These are phyloP conservation scores for button mushroom (Agaricus bisporus) DNA, from an alignment of 768 basidiomycete species.

Conservation along the genomic window DNA sequence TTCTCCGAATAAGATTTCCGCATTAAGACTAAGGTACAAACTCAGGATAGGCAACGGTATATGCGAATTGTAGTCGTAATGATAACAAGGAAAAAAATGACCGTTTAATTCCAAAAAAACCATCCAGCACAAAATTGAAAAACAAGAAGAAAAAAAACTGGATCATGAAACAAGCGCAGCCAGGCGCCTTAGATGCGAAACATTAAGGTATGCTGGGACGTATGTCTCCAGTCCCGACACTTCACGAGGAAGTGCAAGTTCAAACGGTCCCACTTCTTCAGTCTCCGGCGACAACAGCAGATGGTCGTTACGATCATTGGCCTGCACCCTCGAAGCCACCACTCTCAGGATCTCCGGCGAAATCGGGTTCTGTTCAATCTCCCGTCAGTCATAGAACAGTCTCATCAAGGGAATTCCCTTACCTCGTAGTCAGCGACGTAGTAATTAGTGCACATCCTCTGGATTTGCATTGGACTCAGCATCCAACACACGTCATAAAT, in stretches of 20 bases:
- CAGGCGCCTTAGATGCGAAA: constrained; percentile 81
- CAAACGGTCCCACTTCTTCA: constrained; percentile 95
- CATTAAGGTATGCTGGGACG: constrained; percentile 86
- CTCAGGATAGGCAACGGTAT: constrained; percentile 20
- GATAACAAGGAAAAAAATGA: background rate
- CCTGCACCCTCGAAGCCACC: constrained; percentile 91
- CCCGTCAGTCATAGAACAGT: constrained; percentile 2
- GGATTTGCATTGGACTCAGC: constrained; percentile 98
- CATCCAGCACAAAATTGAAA: constrained; percentile 29
- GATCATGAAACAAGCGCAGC: constrained; percentile 77
- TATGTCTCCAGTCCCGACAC: constrained; percentile 96
- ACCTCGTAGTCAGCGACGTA: constrained; percentile 99
- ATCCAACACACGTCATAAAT: constrained; percentile 99
- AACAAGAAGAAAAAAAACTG: constrained; percentile 13
- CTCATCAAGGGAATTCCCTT: constrained; percentile 11
- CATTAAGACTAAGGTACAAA: too few relatives aligned
- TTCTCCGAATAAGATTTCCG: too few relatives aligned
- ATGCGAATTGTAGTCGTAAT: constrained; percentile 19
- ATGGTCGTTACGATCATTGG: constrained; percentile 96
- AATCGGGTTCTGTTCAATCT: constrained; percentile 71
- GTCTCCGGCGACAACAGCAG: constrained; percentile 92
- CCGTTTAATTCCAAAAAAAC: constrained; percentile 11
- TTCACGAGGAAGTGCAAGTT: constrained; percentile 89
- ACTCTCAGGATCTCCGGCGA: constrained; percentile 96
- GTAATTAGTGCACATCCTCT: constrained; percentile 98